Percentiles rank a stretch among this genome's conserved stretches.
phyloP scores from a whole-genome alignment of 2,329 filamentous ascomycete genomes.

The Ceratocystis destructans region DNA sequence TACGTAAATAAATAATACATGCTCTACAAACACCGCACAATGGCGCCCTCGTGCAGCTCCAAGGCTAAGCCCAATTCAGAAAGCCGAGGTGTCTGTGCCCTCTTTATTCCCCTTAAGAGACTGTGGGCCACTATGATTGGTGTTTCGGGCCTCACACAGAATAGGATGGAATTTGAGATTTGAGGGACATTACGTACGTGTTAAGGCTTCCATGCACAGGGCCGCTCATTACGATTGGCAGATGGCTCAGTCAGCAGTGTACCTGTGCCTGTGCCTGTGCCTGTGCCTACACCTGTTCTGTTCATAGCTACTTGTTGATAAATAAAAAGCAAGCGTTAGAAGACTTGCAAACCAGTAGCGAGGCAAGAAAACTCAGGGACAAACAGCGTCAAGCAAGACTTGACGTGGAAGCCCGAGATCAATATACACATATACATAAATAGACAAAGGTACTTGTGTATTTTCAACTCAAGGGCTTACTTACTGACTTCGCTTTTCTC shows the following conservation, averaged over 20 bases:
- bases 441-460: no score
- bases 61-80: not conserved
- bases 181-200: constrained; percentile 1
- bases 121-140: not conserved
- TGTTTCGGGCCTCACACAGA: constrained; percentile 1
- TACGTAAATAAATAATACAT: not conserved
- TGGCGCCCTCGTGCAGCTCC: not conserved
- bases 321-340: no score
- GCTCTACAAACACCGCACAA: not conserved
- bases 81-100: not conserved
- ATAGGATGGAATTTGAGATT: constrained; percentile 4
- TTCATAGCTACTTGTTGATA: no score
- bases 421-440: no score
- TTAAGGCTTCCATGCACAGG: not conserved
- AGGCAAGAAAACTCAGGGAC: no score
- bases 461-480: no score
- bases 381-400: not conserved
- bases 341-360: no score
- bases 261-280: no score
- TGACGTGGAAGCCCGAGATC: not conserved
- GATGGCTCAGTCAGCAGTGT: not conserved
- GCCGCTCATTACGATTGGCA: not conserved
- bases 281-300: no score
- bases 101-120: not conserved
- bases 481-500: no score